Percentiles rank a stretch among this genome's conserved stretches.
Conservation (phyloP, 495 filamentous ascomycete species). For the Pseudomonodictys pantanalensis region DNA sequence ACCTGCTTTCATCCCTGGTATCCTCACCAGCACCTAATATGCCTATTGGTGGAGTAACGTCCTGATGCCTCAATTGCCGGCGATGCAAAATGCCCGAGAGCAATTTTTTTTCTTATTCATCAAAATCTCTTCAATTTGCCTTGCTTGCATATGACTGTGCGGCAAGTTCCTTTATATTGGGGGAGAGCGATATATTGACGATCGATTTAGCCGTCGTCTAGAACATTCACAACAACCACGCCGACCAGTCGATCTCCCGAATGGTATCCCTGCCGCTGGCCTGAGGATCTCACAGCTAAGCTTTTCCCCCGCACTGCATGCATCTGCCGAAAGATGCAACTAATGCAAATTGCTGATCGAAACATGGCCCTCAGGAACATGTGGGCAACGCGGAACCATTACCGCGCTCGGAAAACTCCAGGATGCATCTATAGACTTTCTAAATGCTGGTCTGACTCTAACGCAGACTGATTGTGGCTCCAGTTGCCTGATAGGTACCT, state of each 20-base stretch:
- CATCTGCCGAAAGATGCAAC: conserved; percentile 28
- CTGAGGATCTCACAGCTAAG: conserved; percentile 17
- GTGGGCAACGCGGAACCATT: not conserved
- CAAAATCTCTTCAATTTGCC: conserved; percentile 3
- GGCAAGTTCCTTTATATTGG: conserved; percentile 10
- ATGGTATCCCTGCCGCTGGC: not conserved
- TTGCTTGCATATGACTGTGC: conserved; percentile 6
- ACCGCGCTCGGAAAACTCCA: not conserved
- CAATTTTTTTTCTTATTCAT: conserved; percentile 9
- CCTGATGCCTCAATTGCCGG: not conserved
- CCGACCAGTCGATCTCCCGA: conserved; percentile 25
- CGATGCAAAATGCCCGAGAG: not conserved
- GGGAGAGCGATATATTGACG: not conserved
- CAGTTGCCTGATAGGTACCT: not conserved
- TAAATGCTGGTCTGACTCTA: not conserved
- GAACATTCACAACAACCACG: conserved; percentile 19
- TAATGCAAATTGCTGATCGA: conserved; percentile 12
- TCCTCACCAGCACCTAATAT: too few species aligned
- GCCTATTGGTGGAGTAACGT: not conserved
- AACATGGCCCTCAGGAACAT: conserved; percentile 11
- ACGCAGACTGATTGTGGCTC: not conserved
- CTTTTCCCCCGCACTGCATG: conserved; percentile 34
- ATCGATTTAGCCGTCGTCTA: conserved; percentile 28
- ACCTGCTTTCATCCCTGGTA: too few species aligned
- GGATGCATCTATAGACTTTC: not conserved